Base-by-base conservation (phyloP, 257 asterid genomes). In the Apocynum venetum region DNA sequence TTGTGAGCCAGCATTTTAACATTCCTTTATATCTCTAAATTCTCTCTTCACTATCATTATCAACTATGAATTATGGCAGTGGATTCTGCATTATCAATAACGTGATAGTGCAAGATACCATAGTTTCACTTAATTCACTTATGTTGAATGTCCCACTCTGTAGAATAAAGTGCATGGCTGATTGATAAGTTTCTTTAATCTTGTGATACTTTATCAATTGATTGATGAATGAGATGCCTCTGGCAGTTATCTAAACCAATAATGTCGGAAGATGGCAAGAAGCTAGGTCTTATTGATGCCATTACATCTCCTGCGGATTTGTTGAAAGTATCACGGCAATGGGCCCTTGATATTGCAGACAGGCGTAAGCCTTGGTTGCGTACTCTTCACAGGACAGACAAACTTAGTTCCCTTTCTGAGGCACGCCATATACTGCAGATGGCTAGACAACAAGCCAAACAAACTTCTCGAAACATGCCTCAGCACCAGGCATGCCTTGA, bases 401-500 rank as follows among this genome's bases (percentile, higher is more conserved):
- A 88, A 83, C 85, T 93, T 78, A 94, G 93, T 80, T 81, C 97
- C 82, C 85, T 93, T 76, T 81, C 91, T 44, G 98, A 96, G 84
- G 91, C 89, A 19, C 91, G 73, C 79, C 84, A 80, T 72, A 74
- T 85, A 53, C 82, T 96, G 81, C 80, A 84, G 86, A 78, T 72
- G 72, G 92, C 98, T 57, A 88, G 97, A 79, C 88, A 90, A 84
- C 90, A 91, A 80, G 93, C 87, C 76, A 93, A 86, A 76, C 91
- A 81, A 76, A 85, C 88, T 49, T 88, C 87, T 73, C 92, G 87
- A 83, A 89, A 92, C 79, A 80, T 89, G 93, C 97, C 97, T 83
- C 98, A 93, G 77, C 96, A 96, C 85, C 91, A 82, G 83, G 97
- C 91, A 66, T 96, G 99, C 86, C 94, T 96, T 78, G 96, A 91